Percentiles rank a stretch among this genome's conserved stretches.
phyloP scores from a whole-genome alignment of 257 asterid genomes.

The Rubia yunnanensis region DNA sequence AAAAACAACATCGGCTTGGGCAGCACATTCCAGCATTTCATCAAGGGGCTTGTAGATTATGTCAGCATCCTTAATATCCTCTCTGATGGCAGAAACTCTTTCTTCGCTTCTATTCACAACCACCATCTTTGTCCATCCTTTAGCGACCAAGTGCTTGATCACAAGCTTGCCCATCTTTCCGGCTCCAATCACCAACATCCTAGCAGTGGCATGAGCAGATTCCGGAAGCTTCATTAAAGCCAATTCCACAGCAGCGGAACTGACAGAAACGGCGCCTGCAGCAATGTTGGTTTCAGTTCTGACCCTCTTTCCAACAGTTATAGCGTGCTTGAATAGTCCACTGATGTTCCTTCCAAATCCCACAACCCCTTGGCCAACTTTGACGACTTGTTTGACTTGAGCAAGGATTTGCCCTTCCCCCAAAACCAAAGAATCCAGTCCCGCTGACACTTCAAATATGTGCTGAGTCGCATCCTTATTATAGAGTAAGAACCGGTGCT shows the following conservation, averaged over 20 bases:
- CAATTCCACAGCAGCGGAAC: slow-evolving; percentile 93
- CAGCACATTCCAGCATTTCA: slow-evolving; percentile 53
- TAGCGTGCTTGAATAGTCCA: slow-evolving; percentile 90
- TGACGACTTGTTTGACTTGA: slow-evolving; percentile 92
- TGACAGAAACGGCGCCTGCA: slow-evolving; percentile 91
- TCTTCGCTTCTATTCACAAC: slow-evolving; percentile 78
- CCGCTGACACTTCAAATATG: slow-evolving; percentile 88
- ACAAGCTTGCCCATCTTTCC: slow-evolving; percentile 99
- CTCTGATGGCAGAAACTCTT: slow-evolving; percentile 62
- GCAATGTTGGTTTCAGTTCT: slow-evolving; percentile 87
- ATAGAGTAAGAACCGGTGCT: slow-evolving; percentile 78
- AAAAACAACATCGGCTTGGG: slow-evolving; percentile 74
- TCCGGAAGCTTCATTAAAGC: slow-evolving; percentile 86
- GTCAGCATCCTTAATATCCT: slow-evolving; percentile 62
- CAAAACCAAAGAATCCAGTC: slow-evolving; percentile 81
- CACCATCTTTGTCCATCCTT: slow-evolving; percentile 85
- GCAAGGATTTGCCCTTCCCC: slow-evolving; percentile 98
- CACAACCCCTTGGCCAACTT: slow-evolving; percentile 78
- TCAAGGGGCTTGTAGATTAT: slow-evolving; percentile 59
- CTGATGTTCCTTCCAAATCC: slow-evolving; percentile 92
- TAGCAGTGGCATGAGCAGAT: slow-evolving; percentile 49
- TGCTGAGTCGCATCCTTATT: slow-evolving; percentile 92
- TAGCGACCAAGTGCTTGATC: slow-evolving; percentile 81
- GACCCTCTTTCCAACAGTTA: slow-evolving; percentile 89
- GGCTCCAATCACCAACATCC: slow-evolving; percentile 79